Percentiles rank a stretch among this genome's conserved stretches.
These are phyloP conservation scores for Aspergillus arachidicola DNA, from an alignment of 2,329 filamentous ascomycete genomes.

Conservation along the genomic window DNA sequence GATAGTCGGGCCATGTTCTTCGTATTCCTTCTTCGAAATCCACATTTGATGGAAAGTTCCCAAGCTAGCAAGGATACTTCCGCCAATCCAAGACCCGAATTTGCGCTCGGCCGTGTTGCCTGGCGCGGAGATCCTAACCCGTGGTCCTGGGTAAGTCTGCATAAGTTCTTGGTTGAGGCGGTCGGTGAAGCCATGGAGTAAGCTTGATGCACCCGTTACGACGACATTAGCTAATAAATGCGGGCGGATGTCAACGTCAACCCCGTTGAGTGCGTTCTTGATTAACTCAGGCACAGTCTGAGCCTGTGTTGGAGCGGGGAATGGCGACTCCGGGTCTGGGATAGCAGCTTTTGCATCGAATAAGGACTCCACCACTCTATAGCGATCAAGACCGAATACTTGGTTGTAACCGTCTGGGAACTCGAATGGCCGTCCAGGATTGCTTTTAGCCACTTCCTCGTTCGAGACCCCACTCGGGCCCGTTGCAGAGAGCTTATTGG, in stretches of 20 bases:
- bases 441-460: conserved; percentile 72
- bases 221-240: conserved; percentile 87
- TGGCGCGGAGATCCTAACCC: conserved; percentile 85
- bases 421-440: conserved; percentile 86
- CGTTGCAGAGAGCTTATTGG: conserved; percentile 63
- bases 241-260: conserved; percentile 86
- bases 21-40: conserved; percentile 97
- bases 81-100: conserved; percentile 94
- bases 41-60: conserved; percentile 99
- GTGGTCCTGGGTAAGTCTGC: conserved; percentile 77
- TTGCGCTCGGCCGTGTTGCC: conserved; percentile 84
- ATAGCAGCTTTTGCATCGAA: conserved; percentile 84
- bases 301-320: conserved; percentile 62
- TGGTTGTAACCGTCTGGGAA: conserved; percentile 97
- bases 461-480: conserved; percentile 62
- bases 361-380: conserved; percentile 81
- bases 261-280: conserved; percentile 71
- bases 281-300: conserved; percentile 86
- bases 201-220: conserved; percentile 82
- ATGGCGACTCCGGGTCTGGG: conserved; percentile 46
- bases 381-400: conserved; percentile 87
- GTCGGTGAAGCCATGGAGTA: conserved; percentile 91
- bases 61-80: conserved; percentile 90
- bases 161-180: conserved; percentile 83
- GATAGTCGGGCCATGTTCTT: conserved; percentile 87